These are phyloP conservation scores for Tausonia pullulans DNA, from an alignment of 1,284 basidiomycete genomes.

Conservation along the genomic window DNA sequence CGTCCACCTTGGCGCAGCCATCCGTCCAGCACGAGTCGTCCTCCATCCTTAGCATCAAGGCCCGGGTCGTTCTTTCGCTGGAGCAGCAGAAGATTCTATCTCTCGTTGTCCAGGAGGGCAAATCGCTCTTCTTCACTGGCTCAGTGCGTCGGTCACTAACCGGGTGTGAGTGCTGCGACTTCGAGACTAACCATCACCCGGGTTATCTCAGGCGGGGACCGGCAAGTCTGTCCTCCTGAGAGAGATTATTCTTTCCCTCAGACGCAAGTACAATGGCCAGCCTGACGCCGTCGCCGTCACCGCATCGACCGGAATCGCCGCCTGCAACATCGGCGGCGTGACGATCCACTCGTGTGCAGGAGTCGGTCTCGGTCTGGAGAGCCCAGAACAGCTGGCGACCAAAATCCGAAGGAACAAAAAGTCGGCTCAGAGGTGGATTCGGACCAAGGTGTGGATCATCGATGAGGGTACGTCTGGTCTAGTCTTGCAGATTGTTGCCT, in stretches of 20 bases:
- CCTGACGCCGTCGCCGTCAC: conserved; percentile 59
- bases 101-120: conserved; percentile 52
- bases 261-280: conserved; percentile 39
- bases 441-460: conserved; percentile 73
- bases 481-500: background rate
- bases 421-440: conserved; percentile 45
- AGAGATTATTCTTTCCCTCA: conserved; percentile 63
- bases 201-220: conserved; percentile 48
- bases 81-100: conserved; percentile 74
- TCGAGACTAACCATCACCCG: too few species aligned
- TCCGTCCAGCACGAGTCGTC: too few species aligned
- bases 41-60: too few species aligned
- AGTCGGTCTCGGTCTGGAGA: conserved; percentile 70
- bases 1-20: too few species aligned
- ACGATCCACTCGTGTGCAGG: conserved; percentile 93
- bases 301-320: conserved; percentile 82
- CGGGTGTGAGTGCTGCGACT: too few species aligned
- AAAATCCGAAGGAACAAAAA: conserved; percentile 34
- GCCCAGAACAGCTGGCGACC: conserved; percentile 36
- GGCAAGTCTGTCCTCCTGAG: conserved; percentile 91
- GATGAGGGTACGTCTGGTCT: conserved; percentile 64
- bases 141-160: conserved; percentile 61
- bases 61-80: conserved; percentile 46
- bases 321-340: conserved; percentile 84
- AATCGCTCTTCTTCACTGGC: conserved; percentile 93